These are phyloP conservation scores for Magnusiomyces suaveolens DNA, from an alignment of 1,139 yeast species.

Conservation along the genomic window DNA sequence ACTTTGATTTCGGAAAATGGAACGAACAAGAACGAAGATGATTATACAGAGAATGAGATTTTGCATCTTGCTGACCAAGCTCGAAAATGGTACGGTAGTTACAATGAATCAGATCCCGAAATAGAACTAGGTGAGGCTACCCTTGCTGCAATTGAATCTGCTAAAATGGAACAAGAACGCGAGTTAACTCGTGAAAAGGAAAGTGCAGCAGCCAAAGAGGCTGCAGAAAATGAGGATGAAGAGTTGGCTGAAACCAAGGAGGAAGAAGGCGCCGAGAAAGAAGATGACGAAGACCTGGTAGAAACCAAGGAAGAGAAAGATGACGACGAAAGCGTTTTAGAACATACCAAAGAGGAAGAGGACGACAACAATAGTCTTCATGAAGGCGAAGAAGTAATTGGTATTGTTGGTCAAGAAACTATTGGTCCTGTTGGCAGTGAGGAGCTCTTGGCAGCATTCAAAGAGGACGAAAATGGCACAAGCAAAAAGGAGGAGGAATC, in stretches of 20 bases:
- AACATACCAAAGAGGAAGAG: not conserved
- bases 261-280: too few relatives aligned
- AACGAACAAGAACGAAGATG: constrained; percentile 9
- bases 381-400: constrained; percentile 16
- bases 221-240: constrained; percentile 16
- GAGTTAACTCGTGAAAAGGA: constrained; percentile 10
- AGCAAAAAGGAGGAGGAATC: constrained; percentile 15
- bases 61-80: constrained; percentile 5
- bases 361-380: constrained; percentile 5
- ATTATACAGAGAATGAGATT: constrained; percentile 6
- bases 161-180: constrained; percentile 14
- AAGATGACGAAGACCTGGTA: constrained; percentile 15
- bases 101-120: constrained; percentile 2
- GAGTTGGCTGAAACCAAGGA: constrained; percentile 5
- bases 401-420: constrained; percentile 14
- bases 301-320: constrained; percentile 12
- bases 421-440: not conserved
- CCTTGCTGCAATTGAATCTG: constrained; percentile 14
- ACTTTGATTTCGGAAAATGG: constrained; percentile 13
- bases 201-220: constrained; percentile 18
- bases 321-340: constrained; percentile 9
- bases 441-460: not conserved
- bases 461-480: constrained; percentile 16
- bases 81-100: constrained; percentile 1
- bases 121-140: constrained; percentile 4